Evolutionary conservation across 139 green algal species (phyloP), one percentile per base, ranked within the genome.

Genomic region (Chlorella sp.): DNA sequence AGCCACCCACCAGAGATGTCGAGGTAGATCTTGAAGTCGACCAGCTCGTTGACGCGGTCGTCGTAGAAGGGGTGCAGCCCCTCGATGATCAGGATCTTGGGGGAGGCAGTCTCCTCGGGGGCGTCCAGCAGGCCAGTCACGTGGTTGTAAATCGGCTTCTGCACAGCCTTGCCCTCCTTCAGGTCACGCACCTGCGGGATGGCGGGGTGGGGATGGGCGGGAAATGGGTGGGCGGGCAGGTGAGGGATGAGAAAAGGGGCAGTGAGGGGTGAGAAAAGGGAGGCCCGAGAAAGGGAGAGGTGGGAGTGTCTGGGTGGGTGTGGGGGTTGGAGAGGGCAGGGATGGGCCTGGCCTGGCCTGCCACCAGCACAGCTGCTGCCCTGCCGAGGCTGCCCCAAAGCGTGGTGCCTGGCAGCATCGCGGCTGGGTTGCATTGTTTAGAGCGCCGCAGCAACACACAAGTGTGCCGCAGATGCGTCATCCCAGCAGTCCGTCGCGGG

Each of bases 61-160:
- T 99, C 98, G 84, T 96, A 98, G 95, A 99, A 99, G 91, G 98
- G 98, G 95, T 99, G 98, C 79, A 99, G 97, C 84, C 98, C 98
- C 97, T 99, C 98, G 92, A 99, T 98, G 79, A 99, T 96, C 80
- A 98, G 93, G 89, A 99, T 97, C 95, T 98, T 95, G 87, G 98
- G 97, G 42, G 97, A 83, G 34, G 5, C 11, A 18, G 22, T 71
- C 64, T 71, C 64, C 64, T 99, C 98, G 42, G 98, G 88, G 32
- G 98, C 93, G 96, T 99, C 98, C 86, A 99, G 91, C 73, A 99
- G 93, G 81, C 98, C 86, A 16, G 96, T 96, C 21, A 99, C 98
- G 94, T 99, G 98, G 96, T 99, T 99, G 98, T 99, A 99, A 94
- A 99, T 99, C 79, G 97, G 98, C 97, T 99, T 99, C 71, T 98